A percentile compares a stretch with the other conserved stretches of the same genome.
phyloP scores from a whole-genome alignment of 208 protist genomes.

The Porcisia deanei region DNA sequence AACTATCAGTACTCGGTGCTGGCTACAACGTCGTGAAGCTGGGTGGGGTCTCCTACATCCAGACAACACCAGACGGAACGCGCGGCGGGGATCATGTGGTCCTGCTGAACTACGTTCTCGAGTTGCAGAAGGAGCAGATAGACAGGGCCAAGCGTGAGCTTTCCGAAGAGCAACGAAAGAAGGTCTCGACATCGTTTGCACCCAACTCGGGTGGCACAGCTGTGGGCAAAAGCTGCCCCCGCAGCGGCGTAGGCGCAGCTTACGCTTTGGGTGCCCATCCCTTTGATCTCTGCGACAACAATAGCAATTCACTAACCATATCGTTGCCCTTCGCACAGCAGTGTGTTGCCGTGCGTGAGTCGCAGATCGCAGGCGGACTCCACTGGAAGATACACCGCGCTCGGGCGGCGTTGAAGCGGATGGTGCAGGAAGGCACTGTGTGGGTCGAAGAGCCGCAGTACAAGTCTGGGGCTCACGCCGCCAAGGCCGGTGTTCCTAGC shows the following conservation, averaged over 20 bases:
- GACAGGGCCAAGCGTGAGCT: constrained; percentile 18
- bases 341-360: constrained; percentile 56
- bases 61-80: constrained; percentile 76
- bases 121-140: constrained; percentile 47
- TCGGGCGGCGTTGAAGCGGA: constrained; percentile 52
- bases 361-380: constrained; percentile 43
- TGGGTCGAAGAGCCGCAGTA: constrained; percentile 62
- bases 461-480: not conserved
- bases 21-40: constrained; percentile 83
- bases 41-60: constrained; percentile 70
- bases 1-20: constrained; percentile 68
- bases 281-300: constrained; percentile 21
- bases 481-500: not conserved
- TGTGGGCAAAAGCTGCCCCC: not conserved
- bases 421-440: constrained; percentile 80
- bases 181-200: not conserved
- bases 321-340: constrained; percentile 41
- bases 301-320: not conserved
- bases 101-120: constrained; percentile 64
- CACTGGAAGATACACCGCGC: constrained; percentile 71
- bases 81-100: constrained; percentile 58
- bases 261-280: constrained; percentile 59
- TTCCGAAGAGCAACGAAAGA: not conserved
- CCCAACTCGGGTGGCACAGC: not conserved
- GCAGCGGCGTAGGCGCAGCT: constrained; percentile 39